These are phyloP conservation scores for Populus hybrid DNA, from an alignment of 441 rosid genomes.

Conservation along the genomic window DNA sequence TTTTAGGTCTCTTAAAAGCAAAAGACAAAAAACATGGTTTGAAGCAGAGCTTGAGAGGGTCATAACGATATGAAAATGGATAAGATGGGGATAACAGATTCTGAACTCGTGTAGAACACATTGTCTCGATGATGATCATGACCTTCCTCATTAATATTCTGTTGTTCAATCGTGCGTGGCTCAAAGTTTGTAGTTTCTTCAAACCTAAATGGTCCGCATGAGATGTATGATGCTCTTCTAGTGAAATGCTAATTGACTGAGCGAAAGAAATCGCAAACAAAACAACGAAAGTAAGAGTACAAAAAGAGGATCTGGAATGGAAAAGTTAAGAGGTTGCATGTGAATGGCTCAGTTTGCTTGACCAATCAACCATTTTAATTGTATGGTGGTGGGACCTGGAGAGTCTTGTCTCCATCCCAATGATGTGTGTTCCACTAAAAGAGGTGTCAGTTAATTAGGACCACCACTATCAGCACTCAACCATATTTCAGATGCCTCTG, in stretches of 20 bases:
- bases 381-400: neutral
- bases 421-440: neutral
- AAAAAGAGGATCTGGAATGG: no score
- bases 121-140: no score
- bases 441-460: neutral
- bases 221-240: no score
- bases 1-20: no score
- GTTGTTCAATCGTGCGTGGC: neutral
- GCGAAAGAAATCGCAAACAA: neutral
- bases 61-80: no score
- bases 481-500: neutral
- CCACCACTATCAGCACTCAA: neutral
- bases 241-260: neutral
- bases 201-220: no score
- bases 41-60: no score
- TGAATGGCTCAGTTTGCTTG: neutral
- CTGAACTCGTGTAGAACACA: no score
- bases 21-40: neutral
- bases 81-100: no score
- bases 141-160: no score
- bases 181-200: neutral
- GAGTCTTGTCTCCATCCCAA: neutral
- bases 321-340: neutral
- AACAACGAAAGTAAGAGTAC: neutral
- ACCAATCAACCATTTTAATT: neutral